phyloP scores from a whole-genome alignment of 1,139 yeast genomes.

The Hyphopichia wangnamkhiaoensis region DNA sequence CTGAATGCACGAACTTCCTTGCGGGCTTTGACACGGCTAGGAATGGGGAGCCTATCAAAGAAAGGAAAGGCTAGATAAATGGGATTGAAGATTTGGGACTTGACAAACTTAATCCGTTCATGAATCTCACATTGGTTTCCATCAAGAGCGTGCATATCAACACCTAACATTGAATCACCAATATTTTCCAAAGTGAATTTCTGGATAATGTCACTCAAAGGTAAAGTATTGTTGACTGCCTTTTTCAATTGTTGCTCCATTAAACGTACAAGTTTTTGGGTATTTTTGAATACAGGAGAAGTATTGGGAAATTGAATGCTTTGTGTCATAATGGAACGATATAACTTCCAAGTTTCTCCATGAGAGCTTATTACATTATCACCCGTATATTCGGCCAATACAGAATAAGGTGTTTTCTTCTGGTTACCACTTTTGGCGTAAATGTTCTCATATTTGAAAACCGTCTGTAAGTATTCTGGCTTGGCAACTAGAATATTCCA shows the following conservation, averaged over 20 bases:
- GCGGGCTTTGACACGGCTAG: slow-evolving; percentile 47
- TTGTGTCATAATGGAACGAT: slow-evolving; percentile 47
- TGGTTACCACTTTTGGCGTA: slow-evolving; percentile 66
- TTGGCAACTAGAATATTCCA: slow-evolving; percentile 60
- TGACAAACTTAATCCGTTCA: slow-evolving; percentile 41
- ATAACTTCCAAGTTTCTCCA: slow-evolving; percentile 53
- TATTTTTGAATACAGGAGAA: slow-evolving; percentile 34
- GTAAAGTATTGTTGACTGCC: slow-evolving; percentile 12
- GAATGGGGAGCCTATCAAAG: slow-evolving; percentile 52
- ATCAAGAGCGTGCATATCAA: slow-evolving; percentile 38
- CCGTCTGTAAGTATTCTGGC: slow-evolving; percentile 48
- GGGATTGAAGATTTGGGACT: slow-evolving; percentile 58
- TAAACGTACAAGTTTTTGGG: slow-evolving; percentile 22
- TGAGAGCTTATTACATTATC: slow-evolving; percentile 65
- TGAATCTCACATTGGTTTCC: slow-evolving; percentile 34
- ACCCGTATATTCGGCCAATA: slow-evolving; percentile 58
- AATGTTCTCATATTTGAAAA: slow-evolving; percentile 50
- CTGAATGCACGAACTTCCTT: slow-evolving; percentile 46
- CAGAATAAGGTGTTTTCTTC: slow-evolving; percentile 57
- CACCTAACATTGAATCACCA: slow-evolving; percentile 52
- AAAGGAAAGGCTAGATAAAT: slow-evolving; percentile 56
- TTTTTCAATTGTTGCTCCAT: slow-evolving; percentile 10
- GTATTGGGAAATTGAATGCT: slow-evolving; percentile 53
- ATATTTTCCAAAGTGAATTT: slow-evolving; percentile 51
- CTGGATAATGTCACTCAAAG: slow-evolving; percentile 46